These are phyloP conservation scores for Suillus paluster DNA, from an alignment of 768 basidiomycete genomes.

Conservation along the genomic window DNA sequence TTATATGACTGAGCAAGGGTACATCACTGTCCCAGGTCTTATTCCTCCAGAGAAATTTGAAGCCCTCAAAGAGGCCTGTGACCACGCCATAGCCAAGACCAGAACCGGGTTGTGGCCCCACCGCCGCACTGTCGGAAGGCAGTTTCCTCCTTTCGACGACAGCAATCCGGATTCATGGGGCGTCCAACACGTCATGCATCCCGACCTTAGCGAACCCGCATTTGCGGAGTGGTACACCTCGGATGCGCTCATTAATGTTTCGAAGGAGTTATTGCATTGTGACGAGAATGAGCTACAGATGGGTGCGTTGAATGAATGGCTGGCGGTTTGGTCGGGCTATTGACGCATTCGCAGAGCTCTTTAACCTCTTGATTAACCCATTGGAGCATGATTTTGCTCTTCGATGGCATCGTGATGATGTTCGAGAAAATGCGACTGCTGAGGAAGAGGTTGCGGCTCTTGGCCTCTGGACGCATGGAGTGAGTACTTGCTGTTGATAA, in stretches of 20 bases:
- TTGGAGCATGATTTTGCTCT: constrained; percentile 65
- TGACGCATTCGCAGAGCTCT: constrained; percentile 55
- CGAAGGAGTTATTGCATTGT: constrained; percentile 57
- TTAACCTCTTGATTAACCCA: constrained; percentile 79
- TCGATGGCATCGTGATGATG: constrained; percentile 82
- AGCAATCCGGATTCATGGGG: constrained; percentile 75
- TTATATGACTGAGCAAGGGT: constrained; percentile 68
- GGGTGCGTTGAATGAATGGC: constrained; percentile 55
- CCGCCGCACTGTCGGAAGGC: constrained; percentile 74
- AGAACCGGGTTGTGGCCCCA: constrained; percentile 66
- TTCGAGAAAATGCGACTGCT: constrained; percentile 56
- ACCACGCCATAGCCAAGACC: constrained; percentile 53
- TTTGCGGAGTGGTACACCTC: constrained; percentile 76
- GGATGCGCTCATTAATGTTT: constrained; percentile 47
- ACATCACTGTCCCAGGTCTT: constrained; percentile 63
- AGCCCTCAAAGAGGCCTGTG: constrained; percentile 54
- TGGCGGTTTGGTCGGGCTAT: not conserved
- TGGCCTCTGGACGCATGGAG: constrained; percentile 65
- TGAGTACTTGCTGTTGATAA: constrained; percentile 36
- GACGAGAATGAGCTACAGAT: constrained; percentile 66
- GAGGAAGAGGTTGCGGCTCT: constrained; percentile 67
- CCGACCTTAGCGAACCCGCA: constrained; percentile 58
- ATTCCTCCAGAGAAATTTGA: constrained; percentile 44
- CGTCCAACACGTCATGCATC: constrained; percentile 84
- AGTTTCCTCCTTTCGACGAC: constrained; percentile 74